A percentile compares a stretch with the other conserved stretches of the same genome.
These are phyloP conservation scores for Symbiodinium natans DNA, from an alignment of 73 alveolate species.

Conservation along the genomic window DNA sequence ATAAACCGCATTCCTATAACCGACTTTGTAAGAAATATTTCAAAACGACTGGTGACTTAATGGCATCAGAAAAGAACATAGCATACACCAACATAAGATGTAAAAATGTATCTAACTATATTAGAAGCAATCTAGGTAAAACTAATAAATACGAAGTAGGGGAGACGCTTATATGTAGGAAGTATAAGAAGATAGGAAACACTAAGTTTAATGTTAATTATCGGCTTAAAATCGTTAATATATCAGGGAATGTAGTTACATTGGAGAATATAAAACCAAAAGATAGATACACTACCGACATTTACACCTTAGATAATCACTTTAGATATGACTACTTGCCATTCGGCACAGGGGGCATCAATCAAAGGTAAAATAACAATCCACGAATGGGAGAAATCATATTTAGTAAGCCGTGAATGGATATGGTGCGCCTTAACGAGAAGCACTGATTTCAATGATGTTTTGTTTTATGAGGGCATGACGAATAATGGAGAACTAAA, in stretches of 20 bases:
- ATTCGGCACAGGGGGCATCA: conserved; percentile 26
- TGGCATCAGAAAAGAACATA: not conserved
- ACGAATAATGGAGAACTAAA: not conserved
- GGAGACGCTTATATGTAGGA: not conserved
- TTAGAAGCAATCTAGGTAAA: not conserved
- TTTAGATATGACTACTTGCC: not conserved
- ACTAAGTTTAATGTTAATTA: not conserved
- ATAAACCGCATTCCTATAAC: not conserved
- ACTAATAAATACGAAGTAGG: not conserved
- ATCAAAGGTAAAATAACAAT: not conserved
- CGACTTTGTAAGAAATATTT: not conserved
- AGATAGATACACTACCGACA: not conserved
- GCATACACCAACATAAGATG: not conserved
- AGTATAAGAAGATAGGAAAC: not conserved
- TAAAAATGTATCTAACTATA: not conserved
- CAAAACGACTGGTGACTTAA: not conserved
- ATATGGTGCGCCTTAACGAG: conserved; percentile 35
- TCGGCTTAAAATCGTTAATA: not conserved
- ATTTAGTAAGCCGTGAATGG: conserved; percentile 19
- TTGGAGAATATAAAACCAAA: not conserved
- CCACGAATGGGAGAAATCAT: conserved; percentile 35
- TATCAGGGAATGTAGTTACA: not conserved
- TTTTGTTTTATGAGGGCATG: not conserved
- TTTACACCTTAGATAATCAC: not conserved
- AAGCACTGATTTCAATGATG: conserved; percentile 2